Evolutionary conservation across 1,139 yeast genomes (phyloP).

Genomic region (Pichia inconspicua): DNA sequence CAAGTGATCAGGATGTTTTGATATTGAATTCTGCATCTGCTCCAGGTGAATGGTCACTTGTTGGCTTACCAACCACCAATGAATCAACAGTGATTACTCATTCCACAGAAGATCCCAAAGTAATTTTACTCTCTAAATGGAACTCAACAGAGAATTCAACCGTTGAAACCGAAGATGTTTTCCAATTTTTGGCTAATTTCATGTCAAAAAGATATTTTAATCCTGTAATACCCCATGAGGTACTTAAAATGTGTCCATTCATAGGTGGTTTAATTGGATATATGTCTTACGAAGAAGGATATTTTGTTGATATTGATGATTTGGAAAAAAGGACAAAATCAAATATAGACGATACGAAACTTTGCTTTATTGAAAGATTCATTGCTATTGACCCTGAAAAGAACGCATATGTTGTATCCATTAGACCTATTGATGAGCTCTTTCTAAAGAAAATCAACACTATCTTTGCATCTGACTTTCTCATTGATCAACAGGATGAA

Average conservation of each 20-base stretch:
- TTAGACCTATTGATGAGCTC: conserved; percentile 31
- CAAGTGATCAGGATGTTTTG: conserved; percentile 36
- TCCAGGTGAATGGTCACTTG: conserved; percentile 85
- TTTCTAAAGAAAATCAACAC: conserved; percentile 31
- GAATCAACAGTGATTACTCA: conserved; percentile 58
- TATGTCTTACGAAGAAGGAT: conserved; percentile 80
- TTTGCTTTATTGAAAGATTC: conserved; percentile 63
- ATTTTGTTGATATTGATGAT: conserved; percentile 33
- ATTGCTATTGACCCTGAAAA: conserved; percentile 41
- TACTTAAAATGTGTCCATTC: conserved; percentile 48
- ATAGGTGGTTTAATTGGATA: conserved; percentile 85
- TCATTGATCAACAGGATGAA: neutral
- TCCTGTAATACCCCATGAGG: conserved; percentile 21
- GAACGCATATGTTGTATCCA: conserved; percentile 47
- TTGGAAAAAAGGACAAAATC: conserved; percentile 29
- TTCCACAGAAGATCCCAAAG: conserved; percentile 35
- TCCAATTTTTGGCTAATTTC: conserved; percentile 43
- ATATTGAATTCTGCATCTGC: conserved; percentile 65
- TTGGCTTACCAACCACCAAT: conserved; percentile 57
- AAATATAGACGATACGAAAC: conserved; percentile 60
- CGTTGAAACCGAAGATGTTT: conserved; percentile 27
- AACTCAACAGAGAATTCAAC: conserved; percentile 1
- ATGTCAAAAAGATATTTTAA: conserved; percentile 32
- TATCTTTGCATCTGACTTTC: neutral
- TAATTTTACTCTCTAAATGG: conserved; percentile 23